Percentiles rank a stretch among this genome's conserved stretches.
Evolutionary conservation across 2,329 filamentous ascomycete species (phyloP).

Genomic region (Coniochaeta sp.): DNA sequence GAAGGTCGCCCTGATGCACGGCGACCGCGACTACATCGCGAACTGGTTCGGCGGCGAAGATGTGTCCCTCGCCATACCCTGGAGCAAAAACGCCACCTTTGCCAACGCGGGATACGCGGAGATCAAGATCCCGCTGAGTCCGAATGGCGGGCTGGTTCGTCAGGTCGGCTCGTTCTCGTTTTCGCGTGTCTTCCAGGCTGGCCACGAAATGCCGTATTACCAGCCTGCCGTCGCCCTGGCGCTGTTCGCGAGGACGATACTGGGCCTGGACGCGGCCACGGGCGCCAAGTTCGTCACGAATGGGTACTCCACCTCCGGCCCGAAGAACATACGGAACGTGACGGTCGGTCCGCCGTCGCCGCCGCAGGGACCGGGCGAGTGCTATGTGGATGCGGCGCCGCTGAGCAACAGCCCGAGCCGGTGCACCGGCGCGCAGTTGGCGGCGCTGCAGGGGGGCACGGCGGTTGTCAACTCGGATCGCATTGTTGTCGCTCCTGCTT

Average conservation of each 20-base stretch:
- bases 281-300: slow-evolving; percentile 29
- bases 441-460: background rate
- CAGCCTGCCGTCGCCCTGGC: slow-evolving; percentile 40
- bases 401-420: background rate
- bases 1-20: slow-evolving; percentile 44
- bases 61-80: slow-evolving; percentile 33
- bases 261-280: slow-evolving; percentile 41
- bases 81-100: slow-evolving; percentile 30
- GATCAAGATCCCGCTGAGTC: slow-evolving; percentile 18
- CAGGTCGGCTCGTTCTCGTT: slow-evolving; percentile 39
- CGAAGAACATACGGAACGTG: slow-evolving; percentile 1
- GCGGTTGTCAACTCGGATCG: background rate
- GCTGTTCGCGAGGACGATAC: slow-evolving; percentile 40
- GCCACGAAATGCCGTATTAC: slow-evolving; percentile 33
- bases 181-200: slow-evolving; percentile 33
- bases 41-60: slow-evolving; percentile 41
- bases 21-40: slow-evolving; percentile 43
- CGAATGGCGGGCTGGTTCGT: slow-evolving; percentile 29
- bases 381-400: background rate
- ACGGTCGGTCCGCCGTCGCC: background rate
- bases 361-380: background rate
- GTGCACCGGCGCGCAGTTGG: background rate
- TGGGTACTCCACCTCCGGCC: slow-evolving; percentile 8
- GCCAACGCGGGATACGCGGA: slow-evolving; percentile 37
- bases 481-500: background rate